Base-by-base conservation (phyloP, 192 early-diverging fungal species). In the Neocallimastix lanati region DNA sequence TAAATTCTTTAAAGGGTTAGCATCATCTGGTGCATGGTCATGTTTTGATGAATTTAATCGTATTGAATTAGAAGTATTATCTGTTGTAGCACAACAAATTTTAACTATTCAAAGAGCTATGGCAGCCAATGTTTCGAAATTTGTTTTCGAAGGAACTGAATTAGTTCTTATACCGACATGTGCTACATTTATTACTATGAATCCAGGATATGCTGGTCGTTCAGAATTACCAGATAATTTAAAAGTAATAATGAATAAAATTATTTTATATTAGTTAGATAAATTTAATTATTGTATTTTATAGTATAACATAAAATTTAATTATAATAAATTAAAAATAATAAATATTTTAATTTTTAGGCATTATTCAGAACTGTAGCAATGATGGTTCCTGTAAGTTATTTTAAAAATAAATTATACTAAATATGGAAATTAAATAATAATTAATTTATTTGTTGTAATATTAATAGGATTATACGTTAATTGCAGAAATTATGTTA, bases 11-110 rank as follows among this genome's bases (percentile, higher is more conserved):
- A 91, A 80, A 82, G 90, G 90, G 9, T 79, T 91, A 58, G 89
- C 90, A 14, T 82, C 86, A 28, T 82, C 88, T 1, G 90, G 90
- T 13, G 90, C 90, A 13, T 91, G 90, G 90, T 88, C 90, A 15
- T 91, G 90, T 77, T 91, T 91, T 80, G 90, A 91, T 78, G 90
- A 91, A 79, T 91, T 91, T 81, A 91, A 91, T 78, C 86, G 90
- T 27, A 91, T 91, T 77, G 88, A 90, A 80, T 79, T 90, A 29
- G 88, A 90, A 80, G 89, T 90, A 77, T 84, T 91, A 15, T 90
- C 88, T 27, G 90, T 91, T 13, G 88, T 91, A 1, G 90, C 90
- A 0, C 90, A 91, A 80, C 90, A 91, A 82, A 87, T 91, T 50
- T 82, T 91, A 78, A 91, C 90, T 18, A 91, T 91, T 80, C 90